A percentile compares a stretch with the other conserved stretches of the same genome.
Evolutionary conservation across 305 asterid species (phyloP).

Genomic region (Fraxinus paxiana): DNA sequence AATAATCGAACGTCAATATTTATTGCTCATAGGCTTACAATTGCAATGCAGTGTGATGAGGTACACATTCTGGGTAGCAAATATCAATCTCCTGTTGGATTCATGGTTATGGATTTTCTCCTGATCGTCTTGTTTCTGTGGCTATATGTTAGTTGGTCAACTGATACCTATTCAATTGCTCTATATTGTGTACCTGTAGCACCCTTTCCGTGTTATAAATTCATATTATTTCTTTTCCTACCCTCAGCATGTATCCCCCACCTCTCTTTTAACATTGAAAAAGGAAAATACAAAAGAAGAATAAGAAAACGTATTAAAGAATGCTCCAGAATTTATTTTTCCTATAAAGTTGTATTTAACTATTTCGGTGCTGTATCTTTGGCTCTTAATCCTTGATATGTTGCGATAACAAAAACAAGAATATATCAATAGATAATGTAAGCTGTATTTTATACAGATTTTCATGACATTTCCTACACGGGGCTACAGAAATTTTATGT

Average conservation of each 20-base stretch:
- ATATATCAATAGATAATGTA: background rate
- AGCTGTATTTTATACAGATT: background rate
- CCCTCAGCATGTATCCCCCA: background rate
- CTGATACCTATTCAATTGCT: background rate
- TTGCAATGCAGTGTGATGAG: constrained; percentile 99
- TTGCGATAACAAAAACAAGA: background rate
- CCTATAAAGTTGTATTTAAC: background rate
- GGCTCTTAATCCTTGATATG: background rate
- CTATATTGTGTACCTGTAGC: background rate
- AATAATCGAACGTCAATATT: constrained; percentile 76
- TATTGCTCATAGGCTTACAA: constrained; percentile 93
- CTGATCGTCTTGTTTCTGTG: background rate
- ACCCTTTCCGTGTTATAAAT: background rate
- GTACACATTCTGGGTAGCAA: constrained; percentile 30
- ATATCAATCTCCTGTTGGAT: background rate
- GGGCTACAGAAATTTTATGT: background rate
- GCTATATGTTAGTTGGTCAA: background rate
- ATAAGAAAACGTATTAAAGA: background rate
- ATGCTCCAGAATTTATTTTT: background rate
- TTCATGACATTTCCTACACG: background rate
- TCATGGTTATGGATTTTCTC: background rate
- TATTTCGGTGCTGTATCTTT: background rate
- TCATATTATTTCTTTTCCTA: background rate
- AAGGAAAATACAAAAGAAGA: background rate
- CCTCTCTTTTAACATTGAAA: background rate